Conservation (phyloP, 805 yeast species). For the Candida loeiensis region DNA sequence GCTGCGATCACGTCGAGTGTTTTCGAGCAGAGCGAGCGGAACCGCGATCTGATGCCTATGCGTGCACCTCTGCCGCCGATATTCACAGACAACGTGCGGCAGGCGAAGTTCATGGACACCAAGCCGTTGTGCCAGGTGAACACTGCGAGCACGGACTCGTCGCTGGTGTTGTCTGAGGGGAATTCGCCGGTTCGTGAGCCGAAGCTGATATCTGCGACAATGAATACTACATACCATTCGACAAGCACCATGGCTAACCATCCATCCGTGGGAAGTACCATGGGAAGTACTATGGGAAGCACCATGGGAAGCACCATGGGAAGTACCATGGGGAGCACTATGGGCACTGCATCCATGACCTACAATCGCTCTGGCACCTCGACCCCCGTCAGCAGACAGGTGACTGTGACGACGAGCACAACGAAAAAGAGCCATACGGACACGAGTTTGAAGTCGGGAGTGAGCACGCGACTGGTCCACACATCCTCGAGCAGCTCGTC, state of each 20-base stretch:
- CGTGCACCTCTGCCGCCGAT: slow-evolving; percentile 19
- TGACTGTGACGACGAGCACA: background rate
- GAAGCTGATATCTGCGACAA: too few relatives aligned
- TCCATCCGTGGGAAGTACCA: too few relatives aligned
- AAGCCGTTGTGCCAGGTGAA: too few relatives aligned
- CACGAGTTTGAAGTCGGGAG: background rate
- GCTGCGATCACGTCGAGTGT: slow-evolving; percentile 26
- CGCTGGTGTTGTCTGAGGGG: background rate
- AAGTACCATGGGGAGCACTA: background rate
- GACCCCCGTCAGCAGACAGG: background rate
- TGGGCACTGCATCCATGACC: background rate
- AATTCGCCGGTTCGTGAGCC: background rate
- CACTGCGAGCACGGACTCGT: background rate
- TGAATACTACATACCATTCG: too few relatives aligned
- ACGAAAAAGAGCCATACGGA: background rate
- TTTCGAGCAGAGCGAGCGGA: slow-evolving; percentile 12
- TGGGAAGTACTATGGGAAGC: background rate
- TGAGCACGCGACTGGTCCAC: background rate
- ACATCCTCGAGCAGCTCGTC: background rate
- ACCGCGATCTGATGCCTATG: slow-evolving; percentile 7
- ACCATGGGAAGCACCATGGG: too few relatives aligned
- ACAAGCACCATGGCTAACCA: too few relatives aligned
- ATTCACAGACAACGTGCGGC: slow-evolving; percentile 13
- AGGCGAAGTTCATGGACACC: too few relatives aligned
- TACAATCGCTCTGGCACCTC: background rate